phyloP scores from a whole-genome alignment of 2,329 filamentous ascomycete genomes.

The Coniochaeta prunicola region DNA sequence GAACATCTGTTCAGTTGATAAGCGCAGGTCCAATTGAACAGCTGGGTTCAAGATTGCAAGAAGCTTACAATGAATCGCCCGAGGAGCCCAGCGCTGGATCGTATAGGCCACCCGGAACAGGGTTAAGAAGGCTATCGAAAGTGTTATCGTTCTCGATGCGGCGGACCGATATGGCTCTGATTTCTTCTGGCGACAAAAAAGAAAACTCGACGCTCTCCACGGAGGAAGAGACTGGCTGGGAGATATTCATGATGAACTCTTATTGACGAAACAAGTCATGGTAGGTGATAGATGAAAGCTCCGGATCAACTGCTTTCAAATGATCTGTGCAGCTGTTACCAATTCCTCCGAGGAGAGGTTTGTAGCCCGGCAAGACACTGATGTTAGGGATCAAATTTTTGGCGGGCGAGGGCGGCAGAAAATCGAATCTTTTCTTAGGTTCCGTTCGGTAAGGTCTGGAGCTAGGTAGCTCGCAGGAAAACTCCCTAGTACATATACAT shows the following conservation, averaged over 20 bases:
- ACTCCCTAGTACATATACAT: background rate
- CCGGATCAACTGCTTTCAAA: background rate
- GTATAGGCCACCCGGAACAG: constrained; percentile 84
- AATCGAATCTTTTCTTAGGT: background rate
- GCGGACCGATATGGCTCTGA: constrained; percentile 85
- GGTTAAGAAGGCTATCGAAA: constrained; percentile 88
- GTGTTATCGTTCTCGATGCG: constrained; percentile 88
- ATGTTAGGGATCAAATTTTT: constrained; percentile 6
- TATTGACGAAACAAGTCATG: background rate
- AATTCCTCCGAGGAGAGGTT: background rate
- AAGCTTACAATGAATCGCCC: constrained; percentile 70
- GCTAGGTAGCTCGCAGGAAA: background rate
- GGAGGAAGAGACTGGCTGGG: constrained; percentile 75
- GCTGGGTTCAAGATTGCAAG: background rate
- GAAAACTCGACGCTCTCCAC: constrained; percentile 86
- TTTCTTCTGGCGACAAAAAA: constrained; percentile 74
- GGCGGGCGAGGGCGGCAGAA: constrained; percentile 11
- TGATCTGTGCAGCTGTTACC: background rate
- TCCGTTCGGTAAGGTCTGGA: background rate
- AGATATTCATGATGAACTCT: constrained; percentile 53
- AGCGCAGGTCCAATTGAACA: background rate
- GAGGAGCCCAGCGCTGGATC: constrained; percentile 88
- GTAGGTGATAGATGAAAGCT: background rate
- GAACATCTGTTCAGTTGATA: constrained; percentile 56
- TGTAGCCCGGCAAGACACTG: background rate